phyloP scores from a whole-genome alignment of 148 eudicot species.

The Rhododendron williamsianum region DNA sequence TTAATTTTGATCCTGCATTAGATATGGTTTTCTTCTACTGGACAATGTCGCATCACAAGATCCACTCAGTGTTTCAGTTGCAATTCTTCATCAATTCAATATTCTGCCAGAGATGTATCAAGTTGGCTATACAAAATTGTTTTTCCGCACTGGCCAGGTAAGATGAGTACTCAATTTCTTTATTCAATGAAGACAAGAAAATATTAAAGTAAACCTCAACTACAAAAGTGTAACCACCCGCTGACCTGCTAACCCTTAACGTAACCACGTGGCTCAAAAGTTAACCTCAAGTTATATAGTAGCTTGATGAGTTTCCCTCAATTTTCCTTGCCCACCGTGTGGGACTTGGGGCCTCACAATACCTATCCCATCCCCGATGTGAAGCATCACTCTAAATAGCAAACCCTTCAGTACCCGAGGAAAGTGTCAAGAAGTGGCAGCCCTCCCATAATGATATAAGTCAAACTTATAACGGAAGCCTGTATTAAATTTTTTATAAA shows the following conservation, averaged over 20 bases:
- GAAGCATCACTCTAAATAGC: background rate
- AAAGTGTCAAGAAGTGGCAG: background rate
- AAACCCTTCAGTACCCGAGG: background rate
- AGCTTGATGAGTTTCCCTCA: background rate
- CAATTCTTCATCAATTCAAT: constrained; percentile 89
- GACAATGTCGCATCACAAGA: constrained; percentile 80
- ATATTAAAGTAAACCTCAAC: background rate
- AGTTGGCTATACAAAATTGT: constrained; percentile 93
- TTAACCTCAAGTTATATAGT: background rate
- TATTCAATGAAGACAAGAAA: background rate
- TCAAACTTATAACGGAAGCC: background rate
- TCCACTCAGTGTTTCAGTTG: constrained; percentile 80
- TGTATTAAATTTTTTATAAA: background rate
- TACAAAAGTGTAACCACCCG: background rate
- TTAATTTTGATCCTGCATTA: constrained; percentile 24
- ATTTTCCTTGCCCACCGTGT: background rate
- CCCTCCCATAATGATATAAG: background rate
- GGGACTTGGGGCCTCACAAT: background rate
- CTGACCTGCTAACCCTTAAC: background rate
- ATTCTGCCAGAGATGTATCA: constrained; percentile 95
- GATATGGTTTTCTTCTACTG: constrained; percentile 83
- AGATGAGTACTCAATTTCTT: constrained; percentile 1
- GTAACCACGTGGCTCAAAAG: background rate
- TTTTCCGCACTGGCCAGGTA: constrained; percentile 97
- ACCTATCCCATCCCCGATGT: background rate